phyloP scores from a whole-genome alignment of 768 basidiomycete species.

The Pleurotus tuoliensis region DNA sequence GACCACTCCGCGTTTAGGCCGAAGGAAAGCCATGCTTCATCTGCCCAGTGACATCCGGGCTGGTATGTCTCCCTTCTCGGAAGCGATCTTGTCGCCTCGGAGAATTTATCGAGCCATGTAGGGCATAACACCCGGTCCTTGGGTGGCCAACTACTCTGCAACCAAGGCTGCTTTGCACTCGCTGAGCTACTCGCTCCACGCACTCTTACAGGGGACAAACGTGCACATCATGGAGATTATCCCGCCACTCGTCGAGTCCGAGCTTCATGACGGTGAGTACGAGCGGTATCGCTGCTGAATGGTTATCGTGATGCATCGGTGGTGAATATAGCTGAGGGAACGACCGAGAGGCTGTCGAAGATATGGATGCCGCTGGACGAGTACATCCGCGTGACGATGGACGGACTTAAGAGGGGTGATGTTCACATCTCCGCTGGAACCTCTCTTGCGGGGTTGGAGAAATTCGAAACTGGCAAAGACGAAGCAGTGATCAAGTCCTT shows the following conservation, averaged over 20 bases:
- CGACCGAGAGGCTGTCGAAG: conserved; percentile 42
- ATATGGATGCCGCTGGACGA: conserved; percentile 52
- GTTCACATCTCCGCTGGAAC: conserved; percentile 23
- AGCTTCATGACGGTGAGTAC: conserved; percentile 52
- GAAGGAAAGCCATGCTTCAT: conserved; percentile 45
- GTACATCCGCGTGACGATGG: conserved; percentile 37
- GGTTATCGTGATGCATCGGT: neutral
- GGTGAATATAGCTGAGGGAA: conserved; percentile 43
- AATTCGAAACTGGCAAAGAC: conserved; percentile 31
- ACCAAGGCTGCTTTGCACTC: conserved; percentile 54
- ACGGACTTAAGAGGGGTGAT: conserved; percentile 33
- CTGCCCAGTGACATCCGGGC: conserved; percentile 47
- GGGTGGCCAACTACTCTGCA: conserved; percentile 48
- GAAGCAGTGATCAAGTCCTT: conserved; percentile 13
- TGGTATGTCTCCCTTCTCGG: conserved; percentile 20
- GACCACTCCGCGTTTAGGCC: conserved; percentile 21
- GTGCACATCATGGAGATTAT: conserved; percentile 54
- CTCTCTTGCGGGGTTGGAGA: conserved; percentile 20
- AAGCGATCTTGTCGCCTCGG: too few species aligned
- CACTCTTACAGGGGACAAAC: conserved; percentile 43
- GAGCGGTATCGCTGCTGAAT: neutral
- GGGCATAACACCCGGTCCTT: conserved; percentile 34
- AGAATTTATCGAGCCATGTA: neutral
- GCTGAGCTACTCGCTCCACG: conserved; percentile 41
- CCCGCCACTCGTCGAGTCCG: conserved; percentile 62